phyloP scores from a whole-genome alignment of 768 basidiomycete species.

The Serpula lacrymans region DNA sequence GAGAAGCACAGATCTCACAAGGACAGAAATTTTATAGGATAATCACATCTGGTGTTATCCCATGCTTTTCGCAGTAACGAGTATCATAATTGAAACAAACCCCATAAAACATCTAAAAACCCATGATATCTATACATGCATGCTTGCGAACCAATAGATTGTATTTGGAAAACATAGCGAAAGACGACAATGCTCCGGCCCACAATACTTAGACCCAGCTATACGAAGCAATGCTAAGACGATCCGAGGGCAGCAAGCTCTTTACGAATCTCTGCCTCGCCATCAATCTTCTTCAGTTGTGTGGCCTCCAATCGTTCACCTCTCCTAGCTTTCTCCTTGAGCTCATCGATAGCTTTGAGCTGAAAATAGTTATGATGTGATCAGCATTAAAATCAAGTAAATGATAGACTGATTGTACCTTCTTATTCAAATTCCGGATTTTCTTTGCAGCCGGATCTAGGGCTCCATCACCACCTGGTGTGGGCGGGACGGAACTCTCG shows the following conservation, averaged over 20 bases:
- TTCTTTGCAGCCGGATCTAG: constrained; percentile 88
- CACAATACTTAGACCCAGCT: no score
- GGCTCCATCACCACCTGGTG: constrained; percentile 52
- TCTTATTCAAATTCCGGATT: constrained; percentile 92
- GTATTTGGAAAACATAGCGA: no score
- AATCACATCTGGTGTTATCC: no score
- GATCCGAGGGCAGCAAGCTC: constrained; percentile 56
- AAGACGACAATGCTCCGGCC: no score
- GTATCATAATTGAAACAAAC: no score
- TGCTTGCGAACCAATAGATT: no score
- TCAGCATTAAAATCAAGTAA: constrained; percentile 8
- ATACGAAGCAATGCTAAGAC: constrained; percentile 14
- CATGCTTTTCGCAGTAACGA: no score
- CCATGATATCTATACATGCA: no score
- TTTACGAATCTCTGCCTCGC: constrained; percentile 77
- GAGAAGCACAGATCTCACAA: no score
- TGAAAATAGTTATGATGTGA: constrained; percentile 29
- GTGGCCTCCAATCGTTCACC: constrained; percentile 94
- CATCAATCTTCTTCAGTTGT: constrained; percentile 96
- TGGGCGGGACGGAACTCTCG: constrained; percentile 40
- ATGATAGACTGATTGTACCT: constrained; percentile 47
- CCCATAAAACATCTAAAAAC: no score
- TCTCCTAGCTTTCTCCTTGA: constrained; percentile 86
- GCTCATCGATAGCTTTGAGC: constrained; percentile 98
- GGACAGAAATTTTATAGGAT: no score